Conservation (phyloP, 176 grass and related monocot genomes). For the Echinochloa phyllopogon region DNA sequence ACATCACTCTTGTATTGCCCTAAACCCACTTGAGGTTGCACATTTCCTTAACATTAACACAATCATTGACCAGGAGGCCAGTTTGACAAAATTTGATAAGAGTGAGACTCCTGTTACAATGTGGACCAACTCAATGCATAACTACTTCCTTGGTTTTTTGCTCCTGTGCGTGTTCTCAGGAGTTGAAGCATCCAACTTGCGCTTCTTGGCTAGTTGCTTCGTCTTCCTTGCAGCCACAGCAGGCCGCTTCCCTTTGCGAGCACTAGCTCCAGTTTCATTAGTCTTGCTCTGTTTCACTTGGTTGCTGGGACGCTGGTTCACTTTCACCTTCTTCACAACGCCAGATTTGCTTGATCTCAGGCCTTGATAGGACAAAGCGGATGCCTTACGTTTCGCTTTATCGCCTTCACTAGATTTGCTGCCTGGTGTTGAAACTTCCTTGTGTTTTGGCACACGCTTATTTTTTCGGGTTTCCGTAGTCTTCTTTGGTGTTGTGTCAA, state of each 20-base stretch:
- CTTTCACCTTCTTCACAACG: slow-evolving; percentile 61
- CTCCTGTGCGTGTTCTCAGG: slow-evolving; percentile 58
- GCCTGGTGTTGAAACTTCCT: slow-evolving; percentile 30
- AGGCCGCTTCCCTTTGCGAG: slow-evolving; percentile 62
- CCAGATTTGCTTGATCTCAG: slow-evolving; percentile 74
- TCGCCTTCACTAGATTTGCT: slow-evolving; percentile 36
- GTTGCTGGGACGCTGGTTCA: slow-evolving; percentile 35
- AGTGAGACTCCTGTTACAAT: not conserved
- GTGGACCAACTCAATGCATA: not conserved
- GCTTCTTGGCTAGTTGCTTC: slow-evolving; percentile 78
- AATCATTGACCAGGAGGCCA: not conserved
- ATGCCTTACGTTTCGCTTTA: slow-evolving; percentile 50
- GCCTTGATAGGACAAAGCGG: slow-evolving; percentile 78
- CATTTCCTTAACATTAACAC: not conserved
- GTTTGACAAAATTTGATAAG: slow-evolving; percentile 2
- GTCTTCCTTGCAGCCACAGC: slow-evolving; percentile 83
- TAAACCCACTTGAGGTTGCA: not conserved
- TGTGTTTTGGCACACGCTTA: slow-evolving; percentile 30
- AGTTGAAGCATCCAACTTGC: slow-evolving; percentile 60
- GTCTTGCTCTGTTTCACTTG: slow-evolving; percentile 51
- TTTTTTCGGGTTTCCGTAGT: slow-evolving; percentile 25
- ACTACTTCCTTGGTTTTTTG: slow-evolving; percentile 77
- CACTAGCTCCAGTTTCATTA: slow-evolving; percentile 13
- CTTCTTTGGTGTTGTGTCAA: slow-evolving; percentile 47
- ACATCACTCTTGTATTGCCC: not conserved